These are phyloP conservation scores for Backusella psychrophila DNA, from an alignment of 192 early-diverging fungal genomes.

Conservation along the genomic window DNA sequence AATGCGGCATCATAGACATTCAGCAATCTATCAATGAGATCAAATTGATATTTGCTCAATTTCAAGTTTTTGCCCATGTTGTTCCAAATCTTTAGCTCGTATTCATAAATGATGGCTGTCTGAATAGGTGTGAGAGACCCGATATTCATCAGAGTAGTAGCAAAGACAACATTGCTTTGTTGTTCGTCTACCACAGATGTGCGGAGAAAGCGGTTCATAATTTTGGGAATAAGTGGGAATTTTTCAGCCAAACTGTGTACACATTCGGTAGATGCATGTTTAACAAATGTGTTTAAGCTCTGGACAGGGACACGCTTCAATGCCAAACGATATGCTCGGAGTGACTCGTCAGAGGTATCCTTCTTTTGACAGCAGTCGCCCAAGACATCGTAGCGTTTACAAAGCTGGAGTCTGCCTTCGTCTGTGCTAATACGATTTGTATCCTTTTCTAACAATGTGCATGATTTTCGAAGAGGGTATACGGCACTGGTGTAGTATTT, in stretches of 20 bases:
- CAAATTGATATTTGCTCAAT: slow-evolving; percentile 15
- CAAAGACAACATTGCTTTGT: slow-evolving; percentile 1
- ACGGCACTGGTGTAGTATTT: slow-evolving; percentile 31
- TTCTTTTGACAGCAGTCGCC: slow-evolving; percentile 36
- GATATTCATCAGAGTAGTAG: slow-evolving; percentile 9
- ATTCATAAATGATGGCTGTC: slow-evolving; percentile 24
- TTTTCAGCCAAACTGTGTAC: slow-evolving; percentile 6
- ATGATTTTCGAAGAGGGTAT: slow-evolving; percentile 38
- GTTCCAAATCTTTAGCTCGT: slow-evolving; percentile 23
- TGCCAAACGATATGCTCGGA: slow-evolving; percentile 19
- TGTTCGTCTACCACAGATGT: slow-evolving; percentile 15
- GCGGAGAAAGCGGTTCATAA: slow-evolving; percentile 29
- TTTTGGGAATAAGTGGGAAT: slow-evolving; percentile 23
- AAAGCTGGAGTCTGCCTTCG: slow-evolving; percentile 30
- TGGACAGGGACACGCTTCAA: slow-evolving; percentile 14
- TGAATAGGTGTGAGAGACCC: slow-evolving; percentile 1
- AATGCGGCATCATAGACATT: slow-evolving; percentile 13
- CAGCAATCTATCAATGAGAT: slow-evolving; percentile 33
- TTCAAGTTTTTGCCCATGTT: slow-evolving; percentile 6
- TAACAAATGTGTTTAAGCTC: slow-evolving; percentile 20
- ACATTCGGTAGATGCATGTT: background rate
- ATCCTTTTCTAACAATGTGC: slow-evolving; percentile 32
- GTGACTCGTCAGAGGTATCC: slow-evolving; percentile 31
- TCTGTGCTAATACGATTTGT: slow-evolving; percentile 11
- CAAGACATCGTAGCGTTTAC: slow-evolving; percentile 47